phyloP scores from a whole-genome alignment of 176 grass and related monocot species.

The Poa pratensis region DNA sequence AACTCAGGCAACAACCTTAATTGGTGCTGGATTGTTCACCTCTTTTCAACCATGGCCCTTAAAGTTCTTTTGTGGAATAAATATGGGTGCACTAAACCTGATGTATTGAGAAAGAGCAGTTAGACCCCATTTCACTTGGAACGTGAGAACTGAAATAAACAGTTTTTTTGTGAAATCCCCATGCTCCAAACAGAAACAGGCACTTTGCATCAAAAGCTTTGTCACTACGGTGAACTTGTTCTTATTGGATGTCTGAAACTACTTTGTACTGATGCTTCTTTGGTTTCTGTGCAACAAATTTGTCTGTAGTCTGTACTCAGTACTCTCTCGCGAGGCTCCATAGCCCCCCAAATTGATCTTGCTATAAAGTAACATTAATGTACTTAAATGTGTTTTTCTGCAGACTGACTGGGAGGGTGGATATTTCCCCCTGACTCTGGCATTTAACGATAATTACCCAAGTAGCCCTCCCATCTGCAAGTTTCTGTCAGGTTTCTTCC shows the following conservation, averaged over 20 bases:
- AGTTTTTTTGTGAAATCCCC: not conserved
- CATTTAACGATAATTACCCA: constrained; percentile 76
- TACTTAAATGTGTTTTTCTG: constrained; percentile 30
- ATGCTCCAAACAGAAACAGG: not conserved
- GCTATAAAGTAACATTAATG: not conserved
- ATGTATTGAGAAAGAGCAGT: not conserved
- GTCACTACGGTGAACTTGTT: not conserved
- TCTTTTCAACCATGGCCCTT: not conserved
- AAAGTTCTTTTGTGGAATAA: not conserved
- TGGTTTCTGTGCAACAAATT: constrained; percentile 13
- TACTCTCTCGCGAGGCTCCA: not conserved
- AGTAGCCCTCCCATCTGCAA: constrained; percentile 71
- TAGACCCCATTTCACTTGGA: not conserved
- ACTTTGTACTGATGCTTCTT: not conserved
- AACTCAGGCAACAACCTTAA: constrained; percentile 10
- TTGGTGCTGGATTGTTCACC: not conserved
- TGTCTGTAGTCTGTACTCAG: not conserved
- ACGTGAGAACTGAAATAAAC: not conserved
- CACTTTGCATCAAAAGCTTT: not conserved
- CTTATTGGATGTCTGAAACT: not conserved
- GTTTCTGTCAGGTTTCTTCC: constrained; percentile 84
- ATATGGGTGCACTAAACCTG: no score
- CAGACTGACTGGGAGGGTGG: constrained; percentile 96
- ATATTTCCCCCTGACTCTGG: constrained; percentile 64
- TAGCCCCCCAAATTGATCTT: not conserved